Conservation (phyloP, 2,329 filamentous ascomycete genomes). For the Fusarium sp. region DNA sequence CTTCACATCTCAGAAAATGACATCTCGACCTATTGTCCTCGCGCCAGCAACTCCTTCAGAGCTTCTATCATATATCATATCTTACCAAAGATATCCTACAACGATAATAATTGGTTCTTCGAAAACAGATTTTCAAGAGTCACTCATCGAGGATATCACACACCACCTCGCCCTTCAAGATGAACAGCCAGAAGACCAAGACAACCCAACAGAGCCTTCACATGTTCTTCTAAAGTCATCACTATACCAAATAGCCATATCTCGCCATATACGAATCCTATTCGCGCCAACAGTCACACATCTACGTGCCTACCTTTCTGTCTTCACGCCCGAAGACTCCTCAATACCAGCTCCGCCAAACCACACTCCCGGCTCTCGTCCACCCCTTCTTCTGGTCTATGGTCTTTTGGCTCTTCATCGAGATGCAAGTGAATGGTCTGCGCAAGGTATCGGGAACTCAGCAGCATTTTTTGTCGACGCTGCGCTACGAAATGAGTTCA, state of each 20-base stretch:
- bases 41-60: conserved; percentile 66
- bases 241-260: conserved; percentile 74
- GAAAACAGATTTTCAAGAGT: conserved; percentile 71
- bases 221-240: conserved; percentile 67
- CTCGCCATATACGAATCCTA: conserved; percentile 74
- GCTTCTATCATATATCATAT: conserved; percentile 73
- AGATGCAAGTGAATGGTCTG: conserved; percentile 78
- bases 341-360: conserved; percentile 53
- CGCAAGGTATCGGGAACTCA: conserved; percentile 74
- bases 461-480: conserved; percentile 72
- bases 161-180: conserved; percentile 35
- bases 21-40: conserved; percentile 56
- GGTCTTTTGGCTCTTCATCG: conserved; percentile 74
- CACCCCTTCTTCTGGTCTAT: conserved; percentile 69
- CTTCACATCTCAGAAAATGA: conserved; percentile 23
- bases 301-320: conserved; percentile 79
- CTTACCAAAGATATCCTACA: conserved; percentile 65
- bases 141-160: conserved; percentile 63
- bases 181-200: background rate
- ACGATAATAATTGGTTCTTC: conserved; percentile 78
- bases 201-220: background rate
- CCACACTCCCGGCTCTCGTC: conserved; percentile 10
- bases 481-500: conserved; percentile 59
- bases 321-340: conserved; percentile 57
- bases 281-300: conserved; percentile 82